Evolutionary conservation across 2,329 filamentous ascomycete genomes (phyloP), one percentile per base, ranked within the genome.

Genomic region (Samsoniella hepiali): DNA sequence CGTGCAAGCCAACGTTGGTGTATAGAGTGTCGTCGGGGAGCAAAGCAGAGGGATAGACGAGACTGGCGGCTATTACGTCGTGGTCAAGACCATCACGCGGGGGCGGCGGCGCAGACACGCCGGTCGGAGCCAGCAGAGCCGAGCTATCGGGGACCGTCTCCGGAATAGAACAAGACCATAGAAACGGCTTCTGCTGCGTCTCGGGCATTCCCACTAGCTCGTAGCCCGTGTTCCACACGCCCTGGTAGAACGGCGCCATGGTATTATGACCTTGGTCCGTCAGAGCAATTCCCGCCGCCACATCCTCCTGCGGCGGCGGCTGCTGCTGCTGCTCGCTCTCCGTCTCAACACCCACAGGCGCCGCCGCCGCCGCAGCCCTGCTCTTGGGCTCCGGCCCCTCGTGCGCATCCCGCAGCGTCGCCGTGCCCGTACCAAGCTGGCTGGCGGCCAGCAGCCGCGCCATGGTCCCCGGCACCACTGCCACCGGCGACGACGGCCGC

Each of bases 371-470:
- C n/a, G n/a, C n/a, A n/a, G n/a, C n/a, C n/a, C 51, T 34, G 17
- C 42, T 22, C 42, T 31, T 44, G 1, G 47, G 47, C 38, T 54
- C 58, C 34, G 47, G 58, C 10, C 47, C 58, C 29, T 61, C 47
- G 50, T 54, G 22, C 10, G 47, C 49, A 17, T 51, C 58, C 7
- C 58, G 22, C 36, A 61, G 17, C 22, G 58, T 54, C 22, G 58
- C 49, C 38, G 58, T 61, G 2, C 58, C 58, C 6, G 13, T 13
- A 2, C 47, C 49, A 5, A 61, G 29, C 22, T 36, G 36, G 13
- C 57, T n/a, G 17, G 42, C 8, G 11, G n/a, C 36, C 58, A 53
- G 32, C 36, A 61, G 38, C 47, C 34, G 34, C 27, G 34, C 31
- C 47, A 61, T 32, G 11, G 29, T 61, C 27, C 15, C 15, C 27